phyloP scores from a whole-genome alignment of 257 asterid species.

The Capsicum baccatum region DNA sequence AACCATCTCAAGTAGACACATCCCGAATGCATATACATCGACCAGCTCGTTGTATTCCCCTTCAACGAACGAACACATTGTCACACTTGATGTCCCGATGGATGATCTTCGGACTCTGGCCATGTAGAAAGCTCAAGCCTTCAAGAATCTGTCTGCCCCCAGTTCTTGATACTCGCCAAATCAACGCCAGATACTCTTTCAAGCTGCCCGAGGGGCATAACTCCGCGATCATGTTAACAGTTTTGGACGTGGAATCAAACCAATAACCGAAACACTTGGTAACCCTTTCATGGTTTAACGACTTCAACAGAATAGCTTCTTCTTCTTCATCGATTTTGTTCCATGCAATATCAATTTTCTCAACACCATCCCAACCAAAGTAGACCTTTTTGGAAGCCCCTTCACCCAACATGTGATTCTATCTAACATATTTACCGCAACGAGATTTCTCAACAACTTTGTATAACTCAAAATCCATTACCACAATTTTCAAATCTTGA shows the following conservation, averaged over 20 bases:
- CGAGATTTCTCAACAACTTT: neutral
- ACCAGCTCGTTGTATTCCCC: constrained; percentile 55
- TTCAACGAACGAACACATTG: constrained; percentile 39
- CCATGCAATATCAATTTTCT: constrained; percentile 49
- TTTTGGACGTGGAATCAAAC: constrained; percentile 41
- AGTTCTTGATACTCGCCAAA: constrained; percentile 35
- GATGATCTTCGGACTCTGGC: constrained; percentile 36
- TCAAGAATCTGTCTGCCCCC: constrained; percentile 48
- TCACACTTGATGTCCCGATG: constrained; percentile 51
- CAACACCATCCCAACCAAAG: constrained; percentile 42
- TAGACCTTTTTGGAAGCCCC: constrained; percentile 42
- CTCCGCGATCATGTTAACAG: constrained; percentile 46
- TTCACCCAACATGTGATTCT: neutral
- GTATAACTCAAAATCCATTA: too few species aligned
- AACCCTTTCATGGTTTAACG: constrained; percentile 45
- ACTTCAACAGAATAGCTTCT: constrained; percentile 37
- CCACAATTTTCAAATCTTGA: too few species aligned
- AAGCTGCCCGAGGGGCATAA: constrained; percentile 49
- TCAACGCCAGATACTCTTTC: constrained; percentile 35
- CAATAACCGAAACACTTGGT: constrained; percentile 48
- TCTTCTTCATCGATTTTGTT: constrained; percentile 32
- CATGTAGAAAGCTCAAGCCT: constrained; percentile 44
- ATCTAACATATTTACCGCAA: neutral
- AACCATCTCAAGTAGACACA: constrained; percentile 57
- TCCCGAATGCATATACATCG: constrained; percentile 54